Percentiles rank a stretch among this genome's conserved stretches.
Evolutionary conservation across 345 rosid species (phyloP).

Genomic region (Corymbia maculata): DNA sequence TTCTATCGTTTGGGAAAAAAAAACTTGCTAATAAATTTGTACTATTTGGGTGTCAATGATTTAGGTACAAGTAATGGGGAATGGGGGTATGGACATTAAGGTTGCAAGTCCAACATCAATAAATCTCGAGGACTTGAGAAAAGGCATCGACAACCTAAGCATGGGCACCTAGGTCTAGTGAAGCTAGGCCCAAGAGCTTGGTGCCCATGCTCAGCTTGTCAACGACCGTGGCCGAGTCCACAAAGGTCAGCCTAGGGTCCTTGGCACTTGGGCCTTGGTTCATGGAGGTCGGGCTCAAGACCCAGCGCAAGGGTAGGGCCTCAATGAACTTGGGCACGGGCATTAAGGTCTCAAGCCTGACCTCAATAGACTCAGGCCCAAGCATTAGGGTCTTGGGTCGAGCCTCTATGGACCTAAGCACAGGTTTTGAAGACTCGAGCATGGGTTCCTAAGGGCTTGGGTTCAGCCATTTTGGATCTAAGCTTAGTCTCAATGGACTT

Average conservation of each 20-base stretch:
- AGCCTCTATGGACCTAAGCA: background rate
- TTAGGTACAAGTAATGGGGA: background rate
- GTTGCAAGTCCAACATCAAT: background rate
- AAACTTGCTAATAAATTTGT: fast-evolving
- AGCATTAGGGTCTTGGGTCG: background rate
- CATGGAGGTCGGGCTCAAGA: background rate
- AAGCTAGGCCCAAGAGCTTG: too few relatives aligned
- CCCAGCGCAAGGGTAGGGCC: fast-evolving
- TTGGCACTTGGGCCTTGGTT: background rate
- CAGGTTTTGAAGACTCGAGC: background rate
- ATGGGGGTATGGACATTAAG: background rate
- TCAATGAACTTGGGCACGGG: background rate
- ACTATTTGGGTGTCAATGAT: background rate
- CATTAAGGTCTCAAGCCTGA: background rate
- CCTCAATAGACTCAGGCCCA: background rate
- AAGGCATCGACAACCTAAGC: too few relatives aligned
- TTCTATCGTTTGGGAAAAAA: background rate
- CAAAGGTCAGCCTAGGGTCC: fast-evolving
- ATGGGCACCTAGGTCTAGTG: background rate
- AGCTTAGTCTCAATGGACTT: background rate
- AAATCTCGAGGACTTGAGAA: background rate
- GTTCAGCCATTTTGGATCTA: background rate
- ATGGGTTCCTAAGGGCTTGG: background rate
- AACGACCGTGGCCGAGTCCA: fast-evolving
- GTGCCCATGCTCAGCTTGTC: too few relatives aligned